Conservation (phyloP, 768 basidiomycete genomes). For the Dioszegia hungarica region DNA sequence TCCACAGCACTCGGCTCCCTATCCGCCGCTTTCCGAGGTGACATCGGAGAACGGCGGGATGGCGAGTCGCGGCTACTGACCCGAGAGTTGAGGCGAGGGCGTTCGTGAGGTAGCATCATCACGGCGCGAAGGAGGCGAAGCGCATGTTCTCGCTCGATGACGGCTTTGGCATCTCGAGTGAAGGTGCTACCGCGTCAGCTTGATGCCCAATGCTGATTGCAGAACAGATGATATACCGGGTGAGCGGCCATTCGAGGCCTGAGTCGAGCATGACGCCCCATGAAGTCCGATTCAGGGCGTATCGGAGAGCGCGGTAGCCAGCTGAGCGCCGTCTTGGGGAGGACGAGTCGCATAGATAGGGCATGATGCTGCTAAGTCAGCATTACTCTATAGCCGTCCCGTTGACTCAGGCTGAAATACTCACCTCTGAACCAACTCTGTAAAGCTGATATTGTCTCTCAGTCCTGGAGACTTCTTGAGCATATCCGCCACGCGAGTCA, state of each 20-base stretch:
- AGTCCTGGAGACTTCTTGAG: conserved; percentile 65
- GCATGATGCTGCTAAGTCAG: conserved; percentile 60
- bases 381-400: too few species aligned
- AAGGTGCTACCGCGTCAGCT: conserved; percentile 58
- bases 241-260: conserved; percentile 80
- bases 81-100: not conserved
- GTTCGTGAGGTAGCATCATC: conserved; percentile 60
- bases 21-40: not conserved
- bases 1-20: not conserved
- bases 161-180: conserved; percentile 69
- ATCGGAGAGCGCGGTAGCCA: conserved; percentile 77
- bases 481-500: conserved; percentile 29
- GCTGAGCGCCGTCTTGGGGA: conserved; percentile 71
- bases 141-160: conserved; percentile 79
- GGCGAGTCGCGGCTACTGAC: not conserved
- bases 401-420: too few species aligned
- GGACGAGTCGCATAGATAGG: conserved; percentile 68
- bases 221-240: conserved; percentile 58
- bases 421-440: conserved; percentile 56
- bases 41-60: not conserved
- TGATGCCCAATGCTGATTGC: not conserved
- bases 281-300: conserved; percentile 69
- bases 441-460: conserved; percentile 66
- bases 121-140: conserved; percentile 81
- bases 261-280: conserved; percentile 62